Evolutionary conservation across 148 eudicot genomes (phyloP).

Genomic region (Nyssa sinensis): DNA sequence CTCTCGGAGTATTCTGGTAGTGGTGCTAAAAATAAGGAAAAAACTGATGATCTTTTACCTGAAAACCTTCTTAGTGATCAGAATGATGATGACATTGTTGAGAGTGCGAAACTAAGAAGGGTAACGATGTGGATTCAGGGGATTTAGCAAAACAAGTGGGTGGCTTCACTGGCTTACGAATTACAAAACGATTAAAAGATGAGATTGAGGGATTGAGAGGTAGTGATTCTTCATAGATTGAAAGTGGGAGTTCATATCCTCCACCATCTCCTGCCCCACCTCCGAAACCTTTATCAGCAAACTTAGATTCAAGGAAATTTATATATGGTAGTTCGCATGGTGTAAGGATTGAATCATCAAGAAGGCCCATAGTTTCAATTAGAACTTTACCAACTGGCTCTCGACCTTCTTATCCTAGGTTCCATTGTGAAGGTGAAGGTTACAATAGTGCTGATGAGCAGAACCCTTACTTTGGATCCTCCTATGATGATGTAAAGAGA

Average conservation of each 20-base stretch:
- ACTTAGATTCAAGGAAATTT: slow-evolving; percentile 36
- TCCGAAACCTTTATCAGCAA: slow-evolving; percentile 51
- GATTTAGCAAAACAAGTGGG: no score
- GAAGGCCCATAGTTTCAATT: slow-evolving; percentile 53
- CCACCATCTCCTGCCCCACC: slow-evolving; percentile 82
- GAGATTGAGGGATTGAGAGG: slow-evolving; percentile 36
- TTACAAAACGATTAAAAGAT: no score
- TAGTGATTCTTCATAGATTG: slow-evolving; percentile 25
- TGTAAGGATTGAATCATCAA: slow-evolving; percentile 56
- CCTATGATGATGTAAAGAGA: slow-evolving; percentile 63
- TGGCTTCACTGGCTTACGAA: no score
- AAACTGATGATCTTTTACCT: slow-evolving; percentile 29
- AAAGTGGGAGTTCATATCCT: slow-evolving; percentile 48
- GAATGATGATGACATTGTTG: slow-evolving; percentile 26
- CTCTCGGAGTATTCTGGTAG: no score
- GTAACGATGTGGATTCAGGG: no score
- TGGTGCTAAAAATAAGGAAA: no score
- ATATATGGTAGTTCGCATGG: slow-evolving; percentile 36
- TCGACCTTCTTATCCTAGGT: slow-evolving; percentile 75
- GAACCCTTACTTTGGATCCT: slow-evolving; percentile 51
- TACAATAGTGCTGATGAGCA: slow-evolving; percentile 93
- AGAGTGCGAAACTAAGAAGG: slow-evolving; percentile 21
- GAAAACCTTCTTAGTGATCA: slow-evolving; percentile 22
- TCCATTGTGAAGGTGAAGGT: slow-evolving; percentile 75
- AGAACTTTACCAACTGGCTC: slow-evolving; percentile 69